Conservation (phyloP, 1,139 yeast genomes). For the Eremothecium coryli region DNA sequence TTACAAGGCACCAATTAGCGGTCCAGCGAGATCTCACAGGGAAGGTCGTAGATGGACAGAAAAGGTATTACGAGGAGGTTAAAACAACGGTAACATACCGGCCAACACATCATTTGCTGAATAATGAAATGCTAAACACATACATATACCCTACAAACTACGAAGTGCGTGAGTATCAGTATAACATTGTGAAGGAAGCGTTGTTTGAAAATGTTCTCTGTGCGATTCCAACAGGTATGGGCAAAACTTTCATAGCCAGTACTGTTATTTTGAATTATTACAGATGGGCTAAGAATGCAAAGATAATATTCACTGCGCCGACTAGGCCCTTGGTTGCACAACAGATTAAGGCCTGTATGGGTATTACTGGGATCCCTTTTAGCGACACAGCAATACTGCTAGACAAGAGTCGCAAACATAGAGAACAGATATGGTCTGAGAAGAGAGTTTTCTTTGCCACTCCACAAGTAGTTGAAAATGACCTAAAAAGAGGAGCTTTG, state of each 20-base stretch:
- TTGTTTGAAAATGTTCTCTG: slow-evolving; percentile 68
- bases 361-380: slow-evolving; percentile 75
- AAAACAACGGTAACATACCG: slow-evolving; percentile 28
- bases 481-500: slow-evolving; percentile 61
- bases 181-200: slow-evolving; percentile 64
- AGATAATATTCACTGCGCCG: slow-evolving; percentile 91
- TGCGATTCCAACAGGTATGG: slow-evolving; percentile 95
- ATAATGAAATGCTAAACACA: slow-evolving; percentile 34
- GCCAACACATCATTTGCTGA: slow-evolving; percentile 45
- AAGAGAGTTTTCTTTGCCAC: slow-evolving; percentile 87
- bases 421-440: slow-evolving; percentile 65
- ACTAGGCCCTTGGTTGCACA: slow-evolving; percentile 97
- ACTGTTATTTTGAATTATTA: slow-evolving; percentile 86
- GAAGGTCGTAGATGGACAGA: slow-evolving; percentile 25
- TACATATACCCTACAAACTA: slow-evolving; percentile 82
- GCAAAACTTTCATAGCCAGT: slow-evolving; percentile 93
- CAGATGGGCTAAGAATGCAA: slow-evolving; percentile 72
- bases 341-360: slow-evolving; percentile 87
- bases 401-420: slow-evolving; percentile 56
- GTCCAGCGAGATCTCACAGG: slow-evolving; percentile 33
- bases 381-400: slow-evolving; percentile 70
- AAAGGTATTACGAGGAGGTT: slow-evolving; percentile 32
- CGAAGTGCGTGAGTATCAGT: slow-evolving; percentile 81
- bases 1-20: slow-evolving; percentile 25
- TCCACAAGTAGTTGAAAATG: slow-evolving; percentile 94